Conservation (phyloP, 2,329 filamentous ascomycete genomes). For the Nigrospora sphaerica region DNA sequence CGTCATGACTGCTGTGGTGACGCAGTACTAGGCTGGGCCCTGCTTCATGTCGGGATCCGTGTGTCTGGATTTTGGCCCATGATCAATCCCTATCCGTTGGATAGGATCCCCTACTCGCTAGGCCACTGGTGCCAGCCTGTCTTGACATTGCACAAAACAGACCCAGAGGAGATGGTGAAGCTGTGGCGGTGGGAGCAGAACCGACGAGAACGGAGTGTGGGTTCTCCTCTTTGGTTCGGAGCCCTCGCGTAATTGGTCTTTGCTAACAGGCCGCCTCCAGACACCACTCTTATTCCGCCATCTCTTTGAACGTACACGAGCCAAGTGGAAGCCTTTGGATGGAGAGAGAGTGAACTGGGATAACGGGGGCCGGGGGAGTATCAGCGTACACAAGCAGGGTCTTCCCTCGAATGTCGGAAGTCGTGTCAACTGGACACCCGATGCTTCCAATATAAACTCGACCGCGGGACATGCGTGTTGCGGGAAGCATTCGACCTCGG, state of each 20-base stretch:
- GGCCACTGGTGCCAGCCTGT: slow-evolving; percentile 44
- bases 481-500: slow-evolving; percentile 2
- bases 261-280: slow-evolving; percentile 7
- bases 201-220: slow-evolving; percentile 22
- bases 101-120: slow-evolving; percentile 39
- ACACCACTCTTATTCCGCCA: slow-evolving; percentile 29
- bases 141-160: slow-evolving; percentile 40
- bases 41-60: slow-evolving; percentile 34
- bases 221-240: slow-evolving; percentile 5
- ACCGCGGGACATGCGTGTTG: slow-evolving; percentile 11
- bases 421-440: slow-evolving; percentile 9
- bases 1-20: slow-evolving; percentile 45
- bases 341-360: slow-evolving; percentile 2
- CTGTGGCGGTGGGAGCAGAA: slow-evolving; percentile 39
- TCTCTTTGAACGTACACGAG: slow-evolving; percentile 17
- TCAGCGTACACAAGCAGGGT: background rate
- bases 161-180: slow-evolving; percentile 36
- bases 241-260: background rate
- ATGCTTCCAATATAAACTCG: slow-evolving; percentile 15
- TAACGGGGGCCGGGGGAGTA: slow-evolving; percentile 3
- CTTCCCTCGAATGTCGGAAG: slow-evolving; percentile 8
- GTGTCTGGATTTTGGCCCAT: slow-evolving; percentile 41
- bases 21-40: slow-evolving; percentile 39
- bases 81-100: slow-evolving; percentile 42
- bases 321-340: background rate